Conservation (phyloP, 257 asterid species). For the Leptodermis oblonga region DNA sequence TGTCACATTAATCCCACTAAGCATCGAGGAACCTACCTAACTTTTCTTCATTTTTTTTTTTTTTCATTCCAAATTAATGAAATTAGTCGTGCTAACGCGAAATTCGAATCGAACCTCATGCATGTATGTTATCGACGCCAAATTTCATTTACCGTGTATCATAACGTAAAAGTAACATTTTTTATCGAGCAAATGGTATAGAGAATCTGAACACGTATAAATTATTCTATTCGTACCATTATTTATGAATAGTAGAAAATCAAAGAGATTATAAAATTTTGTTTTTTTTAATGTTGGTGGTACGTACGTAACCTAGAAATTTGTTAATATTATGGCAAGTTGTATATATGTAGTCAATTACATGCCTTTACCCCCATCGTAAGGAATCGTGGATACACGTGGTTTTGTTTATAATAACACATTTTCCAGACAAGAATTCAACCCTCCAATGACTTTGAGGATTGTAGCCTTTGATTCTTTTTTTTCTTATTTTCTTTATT, state of each 20-base stretch:
- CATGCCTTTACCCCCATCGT: constrained; percentile 9
- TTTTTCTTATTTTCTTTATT: neutral
- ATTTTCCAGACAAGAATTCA: constrained; percentile 16
- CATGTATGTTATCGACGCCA: too few species aligned
- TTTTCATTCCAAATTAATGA: neutral
- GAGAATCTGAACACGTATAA: too few species aligned
- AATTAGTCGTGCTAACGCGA: too few species aligned
- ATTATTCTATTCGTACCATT: too few species aligned
- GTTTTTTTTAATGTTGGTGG: neutral
- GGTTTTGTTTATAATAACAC: constrained; percentile 4
- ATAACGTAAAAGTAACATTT: too few species aligned
- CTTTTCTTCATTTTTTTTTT: neutral
- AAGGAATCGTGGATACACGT: constrained; percentile 23
- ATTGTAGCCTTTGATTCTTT: neutral
- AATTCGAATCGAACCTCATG: too few species aligned
- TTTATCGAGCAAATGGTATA: too few species aligned
- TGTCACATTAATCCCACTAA: constrained; percentile 19
- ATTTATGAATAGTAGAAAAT: neutral
- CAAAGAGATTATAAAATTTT: neutral
- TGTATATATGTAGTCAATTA: constrained; percentile 1
- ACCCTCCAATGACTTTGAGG: constrained; percentile 11
- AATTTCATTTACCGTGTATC: too few species aligned
- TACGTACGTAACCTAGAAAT: neutral
- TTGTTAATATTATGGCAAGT: neutral
- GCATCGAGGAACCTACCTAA: constrained; percentile 12